Conservation (phyloP, 108 stramenopile genomes). For the Cyclostephanos invisitatus region DNA sequence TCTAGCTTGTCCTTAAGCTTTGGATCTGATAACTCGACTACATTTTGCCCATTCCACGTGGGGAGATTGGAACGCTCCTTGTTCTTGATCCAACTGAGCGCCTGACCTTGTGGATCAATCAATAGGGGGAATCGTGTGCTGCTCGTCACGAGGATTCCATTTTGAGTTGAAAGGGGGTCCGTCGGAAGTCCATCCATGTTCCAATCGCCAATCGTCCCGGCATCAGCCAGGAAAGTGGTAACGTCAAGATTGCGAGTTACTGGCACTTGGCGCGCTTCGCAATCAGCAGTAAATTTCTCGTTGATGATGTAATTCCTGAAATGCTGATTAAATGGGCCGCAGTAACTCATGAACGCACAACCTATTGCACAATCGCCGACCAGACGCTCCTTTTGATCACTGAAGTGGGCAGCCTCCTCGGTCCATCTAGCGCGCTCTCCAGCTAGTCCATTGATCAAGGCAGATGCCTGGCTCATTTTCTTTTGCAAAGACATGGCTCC, state of each 20-base stretch:
- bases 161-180: conserved; percentile 88
- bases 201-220: conserved; percentile 90
- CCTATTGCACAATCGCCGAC: conserved; percentile 91
- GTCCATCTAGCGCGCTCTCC: conserved; percentile 88
- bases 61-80: conserved; percentile 80
- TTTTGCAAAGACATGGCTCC: conserved; percentile 74
- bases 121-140: conserved; percentile 85
- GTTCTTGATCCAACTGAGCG: conserved; percentile 85
- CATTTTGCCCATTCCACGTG: conserved; percentile 56
- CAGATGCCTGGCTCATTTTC: conserved; percentile 89
- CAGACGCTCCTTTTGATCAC: conserved; percentile 78
- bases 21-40: conserved; percentile 67
- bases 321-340: conserved; percentile 92
- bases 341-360: conserved; percentile 90
- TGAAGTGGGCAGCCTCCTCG: conserved; percentile 87
- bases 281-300: conserved; percentile 82
- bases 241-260: conserved; percentile 81
- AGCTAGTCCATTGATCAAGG: conserved; percentile 82
- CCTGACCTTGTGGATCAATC: conserved; percentile 92
- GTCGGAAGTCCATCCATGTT: conserved; percentile 88
- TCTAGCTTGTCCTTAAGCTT: conserved; percentile 90
- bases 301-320: conserved; percentile 82
- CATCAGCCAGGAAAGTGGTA: conserved; percentile 83
- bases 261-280: conserved; percentile 75
- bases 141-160: conserved; percentile 92